Base-by-base conservation (phyloP, 305 asterid species). In the Solanum hybrid region DNA sequence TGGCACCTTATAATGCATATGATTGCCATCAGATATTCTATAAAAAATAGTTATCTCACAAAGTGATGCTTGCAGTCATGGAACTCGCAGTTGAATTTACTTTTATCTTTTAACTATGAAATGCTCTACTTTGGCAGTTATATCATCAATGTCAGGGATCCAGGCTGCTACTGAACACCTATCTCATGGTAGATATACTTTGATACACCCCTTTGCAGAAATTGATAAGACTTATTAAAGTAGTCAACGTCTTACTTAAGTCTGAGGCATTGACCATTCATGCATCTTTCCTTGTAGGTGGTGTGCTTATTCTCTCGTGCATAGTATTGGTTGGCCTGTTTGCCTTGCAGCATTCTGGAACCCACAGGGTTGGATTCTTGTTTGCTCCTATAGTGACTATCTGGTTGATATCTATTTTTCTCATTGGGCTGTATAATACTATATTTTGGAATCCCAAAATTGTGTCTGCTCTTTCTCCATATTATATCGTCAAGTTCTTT, bases 261-360 rank as follows among this genome's bases (percentile, higher is more conserved):
- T 78, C 61, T 81, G 86, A 32, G 73, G 45, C 68, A 79, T 79
- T 89, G 90, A 87, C 27, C 34, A 34, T 57, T 78, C 57, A 57
- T 70, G 75, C 68, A 89, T 78, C 90, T 89, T 86, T 91, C 57
- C 83, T 87, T 76, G 38, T 89, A 97, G 99, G 98, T 92, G 94
- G 72, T 68, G 94, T 95, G 89, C 94, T 94, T 89, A 88, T 92
- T 91, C 91, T 97, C 89, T 92, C 97, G 90, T 95, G 98, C 91
- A 89, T 92, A 90, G 95, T 97, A 90, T 92, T 97, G 97, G 95
- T 97, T 88, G 99, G 99, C 80, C 94, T 97, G 81, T 97, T 97
- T 92, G 99, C 99, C 90, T 92, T 97, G 94, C 99, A 97, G 95
- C 99, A 97, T 91, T 92, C 90, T 92, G 99, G 99, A 65, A 97